These are phyloP conservation scores for Skeletonema potamos DNA, from an alignment of 108 stramenopile genomes.

Conservation along the genomic window DNA sequence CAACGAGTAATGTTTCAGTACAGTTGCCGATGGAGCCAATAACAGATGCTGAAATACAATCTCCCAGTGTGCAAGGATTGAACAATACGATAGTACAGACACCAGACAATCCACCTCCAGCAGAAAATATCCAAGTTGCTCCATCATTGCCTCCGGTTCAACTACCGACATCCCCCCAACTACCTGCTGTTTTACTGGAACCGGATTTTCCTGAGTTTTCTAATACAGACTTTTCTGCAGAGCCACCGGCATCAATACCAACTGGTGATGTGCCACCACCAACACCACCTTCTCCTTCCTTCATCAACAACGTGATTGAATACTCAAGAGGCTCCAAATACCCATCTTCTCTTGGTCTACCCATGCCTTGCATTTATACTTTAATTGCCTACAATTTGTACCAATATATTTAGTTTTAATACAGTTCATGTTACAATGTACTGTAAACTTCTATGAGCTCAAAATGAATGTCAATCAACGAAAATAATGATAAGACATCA, in stretches of 20 bases:
- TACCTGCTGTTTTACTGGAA: not conserved
- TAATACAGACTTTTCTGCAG: not conserved
- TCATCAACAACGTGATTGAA: not conserved
- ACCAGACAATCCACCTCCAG: not conserved
- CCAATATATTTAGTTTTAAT: not conserved
- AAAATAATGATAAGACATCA: constrained; percentile 17
- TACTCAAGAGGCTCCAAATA: not conserved
- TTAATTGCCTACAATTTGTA: not conserved
- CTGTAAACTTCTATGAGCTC: constrained; percentile 36
- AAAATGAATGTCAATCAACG: constrained; percentile 35
- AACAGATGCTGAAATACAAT: not conserved
- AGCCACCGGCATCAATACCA: not conserved
- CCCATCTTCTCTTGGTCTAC: not conserved
- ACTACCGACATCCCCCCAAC: not conserved
- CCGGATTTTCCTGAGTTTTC: not conserved
- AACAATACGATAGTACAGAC: not conserved
- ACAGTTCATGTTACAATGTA: not conserved
- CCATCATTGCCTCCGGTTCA: not conserved
- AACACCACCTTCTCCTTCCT: not conserved
- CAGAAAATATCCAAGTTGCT: not conserved
- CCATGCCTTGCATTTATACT: not conserved
- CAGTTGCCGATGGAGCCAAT: not conserved
- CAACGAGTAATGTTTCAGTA: not conserved
- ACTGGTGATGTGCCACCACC: not conserved
- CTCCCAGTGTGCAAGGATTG: too few relatives aligned